These are phyloP conservation scores for Rhododendron ovatum DNA, from an alignment of 148 eudicot genomes.

Conservation along the genomic window DNA sequence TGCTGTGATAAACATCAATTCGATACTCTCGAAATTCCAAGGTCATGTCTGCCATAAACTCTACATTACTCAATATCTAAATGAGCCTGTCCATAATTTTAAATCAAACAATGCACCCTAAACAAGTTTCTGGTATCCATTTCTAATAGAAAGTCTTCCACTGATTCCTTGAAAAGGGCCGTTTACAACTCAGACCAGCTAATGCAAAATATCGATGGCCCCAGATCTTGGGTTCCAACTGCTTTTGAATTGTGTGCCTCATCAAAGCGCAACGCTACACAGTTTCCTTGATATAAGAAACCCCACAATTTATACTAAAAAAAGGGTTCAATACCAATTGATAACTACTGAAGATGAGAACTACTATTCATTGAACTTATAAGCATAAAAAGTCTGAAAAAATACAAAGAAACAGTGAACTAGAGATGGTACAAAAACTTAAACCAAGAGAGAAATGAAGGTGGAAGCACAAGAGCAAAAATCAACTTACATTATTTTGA, in stretches of 20 bases:
- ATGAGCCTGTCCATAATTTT: background rate
- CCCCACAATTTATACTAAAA: background rate
- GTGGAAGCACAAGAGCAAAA: background rate
- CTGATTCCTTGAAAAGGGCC: background rate
- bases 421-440: background rate
- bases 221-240: background rate
- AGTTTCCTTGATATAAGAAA: background rate
- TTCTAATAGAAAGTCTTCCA: background rate
- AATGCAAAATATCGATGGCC: background rate
- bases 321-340: background rate
- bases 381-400: background rate
- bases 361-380: background rate
- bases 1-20: background rate
- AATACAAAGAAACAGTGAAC: background rate
- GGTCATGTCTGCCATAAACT: background rate
- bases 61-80: background rate
- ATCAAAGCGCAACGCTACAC: background rate
- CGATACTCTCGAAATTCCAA: background rate
- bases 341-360: background rate
- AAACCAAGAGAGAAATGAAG: background rate
- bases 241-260: background rate
- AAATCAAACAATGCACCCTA: background rate
- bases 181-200: background rate
- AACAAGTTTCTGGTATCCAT: background rate
- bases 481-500: slow-evolving; percentile 33